Evolutionary conservation across 345 rosid genomes (phyloP).

Genomic region (Schrenkiella parvula): DNA sequence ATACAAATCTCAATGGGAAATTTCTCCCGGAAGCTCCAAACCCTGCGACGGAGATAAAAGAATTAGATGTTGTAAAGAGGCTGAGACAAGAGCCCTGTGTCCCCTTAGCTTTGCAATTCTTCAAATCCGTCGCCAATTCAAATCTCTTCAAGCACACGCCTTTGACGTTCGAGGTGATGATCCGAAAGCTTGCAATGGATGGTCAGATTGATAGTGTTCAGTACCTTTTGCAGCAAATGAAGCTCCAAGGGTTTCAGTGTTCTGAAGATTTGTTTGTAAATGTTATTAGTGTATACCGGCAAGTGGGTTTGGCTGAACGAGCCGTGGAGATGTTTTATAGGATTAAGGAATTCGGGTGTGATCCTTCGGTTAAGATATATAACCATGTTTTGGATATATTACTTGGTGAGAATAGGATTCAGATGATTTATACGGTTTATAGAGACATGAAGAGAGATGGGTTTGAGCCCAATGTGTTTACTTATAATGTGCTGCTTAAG

Average conservation of each 20-base stretch:
- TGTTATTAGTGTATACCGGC: constrained; percentile 51
- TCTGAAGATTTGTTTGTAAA: constrained; percentile 59
- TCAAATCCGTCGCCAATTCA: constrained; percentile 61
- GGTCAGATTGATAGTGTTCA: constrained; percentile 60
- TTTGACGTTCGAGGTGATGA: constrained; percentile 58
- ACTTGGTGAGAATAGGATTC: constrained; percentile 64
- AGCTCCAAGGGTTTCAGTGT: constrained; percentile 66
- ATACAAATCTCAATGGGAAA: constrained; percentile 37
- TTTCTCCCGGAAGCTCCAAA: constrained; percentile 26
- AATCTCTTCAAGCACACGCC: constrained; percentile 66
- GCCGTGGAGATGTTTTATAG: constrained; percentile 81
- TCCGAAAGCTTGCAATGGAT: constrained; percentile 51
- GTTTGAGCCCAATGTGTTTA: constrained; percentile 71
- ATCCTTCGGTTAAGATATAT: constrained; percentile 72
- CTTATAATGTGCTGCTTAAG: constrained; percentile 76
- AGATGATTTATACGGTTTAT: constrained; percentile 60
- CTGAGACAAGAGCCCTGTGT: constrained; percentile 48
- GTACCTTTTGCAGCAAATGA: constrained; percentile 89
- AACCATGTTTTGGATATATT: constrained; percentile 76
- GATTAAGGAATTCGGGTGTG: constrained; percentile 73
- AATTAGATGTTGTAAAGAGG: constrained; percentile 47
- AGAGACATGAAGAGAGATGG: constrained; percentile 81
- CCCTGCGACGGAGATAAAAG: constrained; percentile 28
- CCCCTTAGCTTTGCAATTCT: constrained; percentile 49
- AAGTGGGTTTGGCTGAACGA: constrained; percentile 53